These are phyloP conservation scores for Chlamydomonas sphaeroides DNA, from an alignment of 139 green algal species.

Conservation along the genomic window DNA sequence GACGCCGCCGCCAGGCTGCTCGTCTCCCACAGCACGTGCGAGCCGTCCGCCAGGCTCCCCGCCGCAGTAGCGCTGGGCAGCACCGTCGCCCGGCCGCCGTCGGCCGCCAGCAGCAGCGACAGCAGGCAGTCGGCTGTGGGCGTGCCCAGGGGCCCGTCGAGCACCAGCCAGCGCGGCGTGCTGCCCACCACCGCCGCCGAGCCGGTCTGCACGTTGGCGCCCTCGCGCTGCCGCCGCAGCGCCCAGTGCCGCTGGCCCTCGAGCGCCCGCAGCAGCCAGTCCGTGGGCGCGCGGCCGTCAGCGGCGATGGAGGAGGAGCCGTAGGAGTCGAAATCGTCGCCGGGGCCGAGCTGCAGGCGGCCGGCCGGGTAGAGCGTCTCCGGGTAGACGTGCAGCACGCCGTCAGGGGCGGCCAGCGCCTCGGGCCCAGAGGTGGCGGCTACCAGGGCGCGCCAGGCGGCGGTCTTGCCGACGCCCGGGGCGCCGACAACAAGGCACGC, in stretches of 20 bases:
- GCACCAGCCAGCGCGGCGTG: conserved; percentile 44
- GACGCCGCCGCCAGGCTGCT: conserved; percentile 25
- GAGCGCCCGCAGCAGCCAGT: conserved; percentile 22
- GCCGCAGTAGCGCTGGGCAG: background rate
- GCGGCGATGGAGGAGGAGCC: background rate
- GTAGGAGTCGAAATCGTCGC: background rate
- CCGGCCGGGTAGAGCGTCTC: conserved; percentile 14
- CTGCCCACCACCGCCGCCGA: background rate
- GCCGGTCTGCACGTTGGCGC: background rate
- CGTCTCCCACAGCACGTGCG: conserved; percentile 45
- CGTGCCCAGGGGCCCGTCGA: conserved; percentile 53
- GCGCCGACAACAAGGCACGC: conserved; percentile 34
- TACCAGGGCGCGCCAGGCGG: conserved; percentile 45
- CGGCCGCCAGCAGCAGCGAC: background rate
- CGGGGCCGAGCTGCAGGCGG: conserved; percentile 12
- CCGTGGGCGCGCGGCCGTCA: background rate
- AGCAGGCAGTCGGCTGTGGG: conserved; percentile 21
- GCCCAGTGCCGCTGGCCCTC: conserved; percentile 18
- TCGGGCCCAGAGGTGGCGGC: conserved; percentile 18
- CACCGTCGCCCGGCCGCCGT: background rate
- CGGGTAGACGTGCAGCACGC: conserved; percentile 39
- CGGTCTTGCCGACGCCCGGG: conserved; percentile 44
- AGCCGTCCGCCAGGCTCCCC: background rate
- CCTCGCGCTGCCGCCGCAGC: conserved; percentile 22
- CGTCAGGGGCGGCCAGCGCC: background rate